These are phyloP conservation scores for Vanilla planifolia DNA, from an alignment of 106 monocot genomes.

Conservation along the genomic window DNA sequence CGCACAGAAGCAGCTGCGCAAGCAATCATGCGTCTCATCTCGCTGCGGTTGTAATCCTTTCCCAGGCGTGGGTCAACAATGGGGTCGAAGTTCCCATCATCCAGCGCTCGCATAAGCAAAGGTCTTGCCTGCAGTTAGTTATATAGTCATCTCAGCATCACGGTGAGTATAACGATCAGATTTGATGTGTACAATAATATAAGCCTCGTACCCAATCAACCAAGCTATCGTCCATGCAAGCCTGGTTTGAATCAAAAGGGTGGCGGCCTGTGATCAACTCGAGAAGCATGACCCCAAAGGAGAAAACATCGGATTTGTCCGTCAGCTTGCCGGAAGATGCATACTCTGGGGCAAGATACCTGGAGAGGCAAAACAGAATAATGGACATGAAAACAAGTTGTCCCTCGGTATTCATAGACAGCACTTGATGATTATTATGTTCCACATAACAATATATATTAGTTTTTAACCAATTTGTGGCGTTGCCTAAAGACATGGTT, in stretches of 20 bases:
- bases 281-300: slow-evolving; percentile 6
- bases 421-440: not conserved
- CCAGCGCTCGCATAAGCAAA: slow-evolving; percentile 9
- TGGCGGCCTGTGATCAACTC: not conserved
- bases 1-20: slow-evolving; percentile 15
- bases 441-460: no score
- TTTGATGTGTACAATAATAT: not conserved
- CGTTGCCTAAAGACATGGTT: no score
- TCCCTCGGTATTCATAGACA: not conserved
- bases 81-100: slow-evolving; percentile 7
- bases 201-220: not conserved
- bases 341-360: slow-evolving; percentile 38
- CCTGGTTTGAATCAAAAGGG: not conserved
- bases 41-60: slow-evolving; percentile 9
- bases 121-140: slow-evolving; percentile 20
- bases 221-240: slow-evolving; percentile 6
- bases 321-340: slow-evolving; percentile 43
- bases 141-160: no score
- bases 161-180: no score
- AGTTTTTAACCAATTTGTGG: no score
- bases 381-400: not conserved
- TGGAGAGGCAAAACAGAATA: not conserved
- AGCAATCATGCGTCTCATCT: slow-evolving; percentile 20
- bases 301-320: slow-evolving; percentile 22
- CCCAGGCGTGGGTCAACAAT: slow-evolving; percentile 17